Evolutionary conservation across 495 filamentous ascomycete genomes (phyloP).

Genomic region (Neurospora sp.): DNA sequence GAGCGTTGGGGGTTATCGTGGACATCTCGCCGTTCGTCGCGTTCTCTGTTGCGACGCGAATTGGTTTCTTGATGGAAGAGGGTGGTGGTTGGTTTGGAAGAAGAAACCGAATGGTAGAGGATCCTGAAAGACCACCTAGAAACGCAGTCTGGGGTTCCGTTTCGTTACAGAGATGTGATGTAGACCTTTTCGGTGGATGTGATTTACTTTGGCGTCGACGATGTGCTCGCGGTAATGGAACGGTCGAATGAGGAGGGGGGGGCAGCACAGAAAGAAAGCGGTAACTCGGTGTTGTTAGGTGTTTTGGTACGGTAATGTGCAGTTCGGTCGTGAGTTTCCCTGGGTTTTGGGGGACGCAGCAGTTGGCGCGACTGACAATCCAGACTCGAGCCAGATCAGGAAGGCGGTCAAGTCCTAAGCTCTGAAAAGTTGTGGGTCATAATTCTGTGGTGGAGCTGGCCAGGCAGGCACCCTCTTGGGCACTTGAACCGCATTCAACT

Average conservation of each 20-base stretch:
- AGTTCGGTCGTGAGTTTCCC: background rate
- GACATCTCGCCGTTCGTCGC: slow-evolving; percentile 46
- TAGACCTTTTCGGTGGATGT: background rate
- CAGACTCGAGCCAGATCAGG: background rate
- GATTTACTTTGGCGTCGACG: background rate
- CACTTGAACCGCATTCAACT: background rate
- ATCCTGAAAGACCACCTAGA: background rate
- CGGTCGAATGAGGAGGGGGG: background rate
- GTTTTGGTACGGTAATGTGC: background rate
- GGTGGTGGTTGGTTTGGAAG: background rate
- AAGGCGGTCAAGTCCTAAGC: slow-evolving; percentile 1
- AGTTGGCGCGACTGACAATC: background rate
- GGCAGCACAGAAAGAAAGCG: background rate
- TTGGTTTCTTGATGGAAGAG: background rate
- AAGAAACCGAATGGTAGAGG: background rate
- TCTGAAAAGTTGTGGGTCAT: background rate
- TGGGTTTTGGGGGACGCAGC: background rate
- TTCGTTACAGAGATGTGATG: background rate
- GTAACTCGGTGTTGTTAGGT: background rate
- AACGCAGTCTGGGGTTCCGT: background rate
- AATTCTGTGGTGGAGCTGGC: background rate
- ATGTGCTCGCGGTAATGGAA: background rate
- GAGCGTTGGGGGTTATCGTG: slow-evolving; percentile 56
- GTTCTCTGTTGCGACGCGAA: background rate
- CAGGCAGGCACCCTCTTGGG: background rate